Evolutionary conservation across 2,329 filamentous ascomycete species (phyloP), one percentile per base, ranked within the genome.

Genomic region (Calonectria multiphialidica): DNA sequence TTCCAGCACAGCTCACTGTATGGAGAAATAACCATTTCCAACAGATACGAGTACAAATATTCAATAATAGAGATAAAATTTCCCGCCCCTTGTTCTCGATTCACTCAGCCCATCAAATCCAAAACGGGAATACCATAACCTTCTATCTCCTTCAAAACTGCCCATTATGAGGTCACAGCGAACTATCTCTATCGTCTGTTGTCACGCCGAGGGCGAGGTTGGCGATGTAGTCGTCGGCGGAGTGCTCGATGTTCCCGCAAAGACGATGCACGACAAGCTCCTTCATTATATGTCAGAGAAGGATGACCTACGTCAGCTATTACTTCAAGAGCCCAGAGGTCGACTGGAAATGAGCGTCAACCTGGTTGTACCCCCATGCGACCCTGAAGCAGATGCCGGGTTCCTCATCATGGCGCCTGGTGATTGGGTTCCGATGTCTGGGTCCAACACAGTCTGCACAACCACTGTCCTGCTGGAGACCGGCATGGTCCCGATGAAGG

Each of bases 201-300:
- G 81, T 69, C 85, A 86, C 57, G 81, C 83, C 16, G 84, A 83
- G 72, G 86, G 86, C 59, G 83, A 84, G 77, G 84, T 88, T 0
- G 85, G 87, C 62, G 87, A 89, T 75, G 87, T 88, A 13, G 83
- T 89, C 47, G 82, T 84, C 13, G 86, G 86, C 16, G 87, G 87
- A 30, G 85, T 88, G 3, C 80, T 85, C 1, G 86, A 88, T 45
- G 79, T 83, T 0, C 78, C 81, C 2, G 84, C 83, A 13, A 83
- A 83, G 42, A 87, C 85, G 18, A 88, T 88, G 86, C 86, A 82
- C 71, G 86, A 88, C 4, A 88, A 89, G 73, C 77, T 88, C 18
- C 74, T 81, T 4, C 79, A 87, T 74, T 86, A 88, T 72, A 47
- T 33, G 73, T 79, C 78, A 7, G 79, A 86, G 35, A 79, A 83